Conservation (phyloP, 2,329 filamentous ascomycete genomes). For the Phyllosticta ampelicida region DNA sequence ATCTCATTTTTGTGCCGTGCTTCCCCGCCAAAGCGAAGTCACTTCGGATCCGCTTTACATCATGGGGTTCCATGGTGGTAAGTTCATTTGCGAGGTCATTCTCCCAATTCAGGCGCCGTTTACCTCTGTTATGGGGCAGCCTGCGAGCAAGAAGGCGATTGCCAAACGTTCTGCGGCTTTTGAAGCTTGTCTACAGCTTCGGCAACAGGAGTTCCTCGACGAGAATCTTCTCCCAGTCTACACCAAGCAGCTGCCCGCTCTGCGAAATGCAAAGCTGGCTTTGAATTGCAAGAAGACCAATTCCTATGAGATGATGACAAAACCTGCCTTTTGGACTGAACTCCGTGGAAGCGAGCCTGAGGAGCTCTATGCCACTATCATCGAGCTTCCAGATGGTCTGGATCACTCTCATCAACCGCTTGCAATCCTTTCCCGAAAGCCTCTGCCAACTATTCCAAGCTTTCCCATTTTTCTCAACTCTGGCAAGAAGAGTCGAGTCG, state of each 20-base stretch:
- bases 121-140: conserved; percentile 50
- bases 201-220: conserved; percentile 57
- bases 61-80: conserved; percentile 43
- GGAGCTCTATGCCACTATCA: conserved; percentile 49
- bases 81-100: conserved; percentile 67
- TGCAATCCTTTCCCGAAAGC: conserved; percentile 57
- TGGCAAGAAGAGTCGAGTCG: conserved; percentile 48
- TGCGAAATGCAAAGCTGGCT: conserved; percentile 80
- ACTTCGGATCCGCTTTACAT: conserved; percentile 48
- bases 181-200: conserved; percentile 62
- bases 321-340: conserved; percentile 62
- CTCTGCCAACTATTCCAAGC: conserved; percentile 51
- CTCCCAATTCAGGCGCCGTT: conserved; percentile 68
- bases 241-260: conserved; percentile 58
- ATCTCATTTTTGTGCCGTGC: conserved; percentile 59
- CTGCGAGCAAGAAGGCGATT: conserved; percentile 57
- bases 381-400: conserved; percentile 52
- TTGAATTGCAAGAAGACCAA: conserved; percentile 61
- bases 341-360: conserved; percentile 36
- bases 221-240: conserved; percentile 64
- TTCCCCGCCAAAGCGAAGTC: conserved; percentile 44
- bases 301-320: conserved; percentile 66
- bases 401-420: conserved; percentile 52
- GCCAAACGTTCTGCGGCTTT: conserved; percentile 89
- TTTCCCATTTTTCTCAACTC: conserved; percentile 66